phyloP scores from a whole-genome alignment of 331 rosid species.

The Malus hybrid region DNA sequence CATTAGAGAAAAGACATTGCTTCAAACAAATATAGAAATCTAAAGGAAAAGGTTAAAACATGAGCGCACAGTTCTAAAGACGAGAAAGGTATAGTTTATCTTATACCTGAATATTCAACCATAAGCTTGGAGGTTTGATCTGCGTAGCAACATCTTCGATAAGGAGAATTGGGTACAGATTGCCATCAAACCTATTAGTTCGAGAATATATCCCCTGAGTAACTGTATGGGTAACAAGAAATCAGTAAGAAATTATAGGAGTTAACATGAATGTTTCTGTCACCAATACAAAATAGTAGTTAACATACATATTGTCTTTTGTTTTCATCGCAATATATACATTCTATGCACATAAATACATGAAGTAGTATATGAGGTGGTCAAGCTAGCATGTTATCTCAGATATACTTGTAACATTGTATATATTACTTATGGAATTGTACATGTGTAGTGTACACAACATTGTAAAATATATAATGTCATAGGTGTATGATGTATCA shows the following conservation, averaged over 20 bases:
- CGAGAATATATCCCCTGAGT: conserved; percentile 64
- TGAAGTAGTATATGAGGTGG: background rate
- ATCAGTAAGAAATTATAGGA: background rate
- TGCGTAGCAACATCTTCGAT: conserved; percentile 20
- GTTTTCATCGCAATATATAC: background rate
- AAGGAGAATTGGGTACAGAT: conserved; percentile 11
- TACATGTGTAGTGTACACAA: background rate
- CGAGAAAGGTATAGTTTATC: conserved; percentile 3
- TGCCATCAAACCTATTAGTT: conserved; percentile 37
- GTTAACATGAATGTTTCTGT: background rate
- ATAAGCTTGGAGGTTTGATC: conserved; percentile 29
- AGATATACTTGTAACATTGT: background rate
- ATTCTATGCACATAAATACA: background rate
- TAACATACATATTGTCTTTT: background rate
- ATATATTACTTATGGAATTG: no score
- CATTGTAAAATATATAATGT: no score
- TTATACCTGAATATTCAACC: conserved; percentile 91
- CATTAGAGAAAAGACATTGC: conserved; percentile 11
- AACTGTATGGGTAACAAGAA: conserved; percentile 45
- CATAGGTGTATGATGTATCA: no score
- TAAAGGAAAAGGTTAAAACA: background rate
- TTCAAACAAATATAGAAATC: background rate
- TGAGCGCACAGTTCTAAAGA: background rate
- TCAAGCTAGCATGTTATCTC: background rate
- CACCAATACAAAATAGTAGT: background rate